These are phyloP conservation scores for Pyricularia grisea DNA, from an alignment of 2,329 filamentous ascomycete species.

Conservation along the genomic window DNA sequence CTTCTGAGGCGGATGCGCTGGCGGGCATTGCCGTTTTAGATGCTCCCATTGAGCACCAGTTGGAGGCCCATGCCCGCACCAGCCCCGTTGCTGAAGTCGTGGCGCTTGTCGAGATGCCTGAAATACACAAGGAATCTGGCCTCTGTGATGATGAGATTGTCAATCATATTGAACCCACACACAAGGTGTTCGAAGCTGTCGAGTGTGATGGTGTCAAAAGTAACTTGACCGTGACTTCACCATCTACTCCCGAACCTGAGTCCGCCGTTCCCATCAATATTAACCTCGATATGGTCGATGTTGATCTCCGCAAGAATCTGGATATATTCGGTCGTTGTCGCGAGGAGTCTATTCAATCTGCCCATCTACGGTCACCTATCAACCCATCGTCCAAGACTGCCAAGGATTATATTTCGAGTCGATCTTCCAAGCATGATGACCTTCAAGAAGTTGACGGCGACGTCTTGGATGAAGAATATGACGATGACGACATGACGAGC, in stretches of 20 bases:
- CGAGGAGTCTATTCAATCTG: neutral
- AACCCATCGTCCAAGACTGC: neutral
- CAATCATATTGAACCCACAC: neutral
- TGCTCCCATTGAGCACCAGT: too few species aligned
- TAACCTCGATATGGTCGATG: constrained; percentile 10
- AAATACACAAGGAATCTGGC: neutral
- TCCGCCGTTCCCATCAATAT: too few species aligned
- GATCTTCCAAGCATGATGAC: neutral
- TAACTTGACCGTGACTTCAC: neutral
- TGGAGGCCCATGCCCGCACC: neutral
- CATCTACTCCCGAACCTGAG: neutral
- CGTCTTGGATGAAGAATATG: constrained; percentile 2
- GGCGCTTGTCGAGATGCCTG: neutral
- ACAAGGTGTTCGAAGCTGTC: neutral
- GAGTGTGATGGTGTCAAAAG: neutral
- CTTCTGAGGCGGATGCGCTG: too few species aligned
- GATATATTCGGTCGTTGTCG: constrained; percentile 21
- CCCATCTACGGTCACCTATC: neutral
- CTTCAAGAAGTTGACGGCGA: neutral
- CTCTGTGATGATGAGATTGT: neutral
- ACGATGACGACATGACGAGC: neutral
- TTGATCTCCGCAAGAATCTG: constrained; percentile 22
- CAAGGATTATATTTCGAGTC: neutral
- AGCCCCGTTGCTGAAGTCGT: neutral
- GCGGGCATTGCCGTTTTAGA: too few species aligned